A percentile compares a stretch with the other conserved stretches of the same genome.
Evolutionary conservation across 148 eudicot genomes (phyloP).

Genomic region (Simmondsia chinensis): DNA sequence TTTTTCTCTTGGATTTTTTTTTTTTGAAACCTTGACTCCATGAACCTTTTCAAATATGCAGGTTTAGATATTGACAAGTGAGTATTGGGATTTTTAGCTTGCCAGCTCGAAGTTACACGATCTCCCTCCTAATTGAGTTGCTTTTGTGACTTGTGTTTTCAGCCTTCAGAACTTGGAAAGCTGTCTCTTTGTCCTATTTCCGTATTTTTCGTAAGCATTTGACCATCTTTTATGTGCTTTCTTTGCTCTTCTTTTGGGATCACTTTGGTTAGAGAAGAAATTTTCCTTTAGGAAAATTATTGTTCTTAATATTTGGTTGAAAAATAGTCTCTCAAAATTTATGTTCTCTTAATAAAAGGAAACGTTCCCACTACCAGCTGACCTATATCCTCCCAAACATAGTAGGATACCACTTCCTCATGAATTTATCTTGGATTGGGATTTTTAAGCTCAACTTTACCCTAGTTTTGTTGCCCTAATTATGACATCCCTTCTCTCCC

Average conservation of each 20-base stretch:
- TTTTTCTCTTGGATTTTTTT: too few relatives aligned
- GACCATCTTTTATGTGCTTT: neutral
- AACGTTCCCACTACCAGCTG: too few relatives aligned
- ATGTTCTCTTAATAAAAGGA: too few relatives aligned
- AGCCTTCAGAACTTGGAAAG: slow-evolving; percentile 99
- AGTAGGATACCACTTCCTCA: slow-evolving; percentile 11
- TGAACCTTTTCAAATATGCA: slow-evolving; percentile 98
- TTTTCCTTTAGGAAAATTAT: slow-evolving; percentile 1
- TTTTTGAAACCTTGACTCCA: slow-evolving; percentile 62
- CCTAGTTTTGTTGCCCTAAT: slow-evolving; percentile 5
- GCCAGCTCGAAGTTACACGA: slow-evolving; percentile 11
- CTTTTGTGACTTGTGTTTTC: slow-evolving; percentile 19
- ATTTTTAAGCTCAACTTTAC: slow-evolving; percentile 4
- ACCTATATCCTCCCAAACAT: too few relatives aligned
- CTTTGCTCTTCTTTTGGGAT: neutral
- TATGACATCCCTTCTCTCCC: too few relatives aligned
- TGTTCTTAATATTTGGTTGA: too few relatives aligned
- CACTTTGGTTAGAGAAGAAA: neutral
- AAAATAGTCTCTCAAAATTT: too few relatives aligned
- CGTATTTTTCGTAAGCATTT: slow-evolving; percentile 91
- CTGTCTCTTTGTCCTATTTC: slow-evolving; percentile 97
- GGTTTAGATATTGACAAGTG: slow-evolving; percentile 97
- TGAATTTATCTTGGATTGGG: neutral
- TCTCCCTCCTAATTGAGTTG: slow-evolving; percentile 8
- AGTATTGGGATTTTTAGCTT: slow-evolving; percentile 14